Conservation (phyloP, 2,329 filamentous ascomycete genomes). For the Nannizzia gypsea region DNA sequence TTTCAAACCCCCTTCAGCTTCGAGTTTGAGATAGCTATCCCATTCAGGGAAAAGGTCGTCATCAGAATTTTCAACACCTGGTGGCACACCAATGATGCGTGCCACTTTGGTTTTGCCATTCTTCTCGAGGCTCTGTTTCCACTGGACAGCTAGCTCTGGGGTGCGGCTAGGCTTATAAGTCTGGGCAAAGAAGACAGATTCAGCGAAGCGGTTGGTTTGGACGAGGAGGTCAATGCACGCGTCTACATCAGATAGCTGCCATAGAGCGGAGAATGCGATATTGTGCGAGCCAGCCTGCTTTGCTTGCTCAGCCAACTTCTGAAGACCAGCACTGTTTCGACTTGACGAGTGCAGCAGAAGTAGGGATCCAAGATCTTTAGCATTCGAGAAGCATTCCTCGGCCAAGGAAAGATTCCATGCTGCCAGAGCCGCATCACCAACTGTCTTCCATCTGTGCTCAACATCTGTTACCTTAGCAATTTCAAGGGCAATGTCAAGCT, state of each 20-base stretch:
- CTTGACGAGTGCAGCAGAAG: conserved; percentile 82
- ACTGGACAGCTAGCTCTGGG: conserved; percentile 54
- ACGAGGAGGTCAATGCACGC: conserved; percentile 69
- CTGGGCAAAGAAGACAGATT: conserved; percentile 84
- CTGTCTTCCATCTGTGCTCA: conserved; percentile 97
- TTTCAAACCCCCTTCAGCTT: conserved; percentile 51
- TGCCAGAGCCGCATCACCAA: conserved; percentile 78
- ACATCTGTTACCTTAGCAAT: conserved; percentile 72
- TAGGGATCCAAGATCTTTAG: conserved; percentile 80
- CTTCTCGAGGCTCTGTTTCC: conserved; percentile 77
- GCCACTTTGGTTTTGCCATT: conserved; percentile 74
- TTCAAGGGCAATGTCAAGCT: conserved; percentile 73
- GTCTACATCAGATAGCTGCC: conserved; percentile 73
- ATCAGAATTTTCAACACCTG: conserved; percentile 51
- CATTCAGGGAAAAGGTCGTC: conserved; percentile 91
- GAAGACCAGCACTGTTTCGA: conserved; percentile 62
- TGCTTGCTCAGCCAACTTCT: conserved; percentile 61
- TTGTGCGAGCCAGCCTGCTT: conserved; percentile 72
- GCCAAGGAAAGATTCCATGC: conserved; percentile 81
- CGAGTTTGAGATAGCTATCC: conserved; percentile 77
- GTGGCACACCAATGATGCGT: conserved; percentile 70
- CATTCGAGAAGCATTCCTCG: conserved; percentile 83
- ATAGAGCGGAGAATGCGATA: conserved; percentile 79
- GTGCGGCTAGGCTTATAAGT: conserved; percentile 84
- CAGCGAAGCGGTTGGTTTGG: conserved; percentile 66